Evolutionary conservation across 2,329 filamentous ascomycete genomes (phyloP).

Genomic region (Cercospora nicotianae): DNA sequence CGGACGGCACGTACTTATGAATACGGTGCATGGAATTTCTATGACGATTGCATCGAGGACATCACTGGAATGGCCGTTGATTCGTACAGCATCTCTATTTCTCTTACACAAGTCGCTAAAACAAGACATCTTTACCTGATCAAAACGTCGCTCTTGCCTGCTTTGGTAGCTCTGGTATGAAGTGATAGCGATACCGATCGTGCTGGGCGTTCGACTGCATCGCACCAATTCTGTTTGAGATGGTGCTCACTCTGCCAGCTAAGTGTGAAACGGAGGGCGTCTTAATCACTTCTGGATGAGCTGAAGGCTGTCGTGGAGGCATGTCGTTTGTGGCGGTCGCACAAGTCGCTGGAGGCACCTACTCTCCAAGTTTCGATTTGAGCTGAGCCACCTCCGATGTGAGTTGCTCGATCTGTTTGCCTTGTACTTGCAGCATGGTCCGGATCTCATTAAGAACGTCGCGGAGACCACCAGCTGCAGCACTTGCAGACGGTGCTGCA

Average conservation of each 20-base stretch:
- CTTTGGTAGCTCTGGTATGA: slow-evolving; percentile 16
- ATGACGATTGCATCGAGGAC: slow-evolving; percentile 13
- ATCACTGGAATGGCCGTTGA: slow-evolving; percentile 5
- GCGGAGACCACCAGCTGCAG: slow-evolving; percentile 58
- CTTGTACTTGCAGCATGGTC: slow-evolving; percentile 72
- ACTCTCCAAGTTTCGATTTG: slow-evolving; percentile 59
- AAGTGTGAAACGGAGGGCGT: slow-evolving; percentile 9
- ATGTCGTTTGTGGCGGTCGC: not conserved
- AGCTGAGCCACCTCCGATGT: slow-evolving; percentile 77
- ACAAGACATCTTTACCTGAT: not conserved
- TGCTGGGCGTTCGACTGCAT: not conserved
- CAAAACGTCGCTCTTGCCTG: slow-evolving; percentile 7
- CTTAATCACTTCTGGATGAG: slow-evolving; percentile 14
- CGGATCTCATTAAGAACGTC: slow-evolving; percentile 75
- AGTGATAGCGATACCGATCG: slow-evolving; percentile 14
- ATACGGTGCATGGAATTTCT: not conserved
- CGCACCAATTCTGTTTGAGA: slow-evolving; percentile 7
- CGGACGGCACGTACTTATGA: slow-evolving; percentile 2
- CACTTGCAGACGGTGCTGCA: slow-evolving; percentile 40
- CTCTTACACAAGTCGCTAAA: slow-evolving; percentile 6
- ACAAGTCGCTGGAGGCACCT: slow-evolving; percentile 18
- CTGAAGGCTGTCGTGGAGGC: not conserved
- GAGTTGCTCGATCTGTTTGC: slow-evolving; percentile 73
- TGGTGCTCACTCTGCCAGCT: slow-evolving; percentile 12
- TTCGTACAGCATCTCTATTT: slow-evolving; percentile 14